Conservation (phyloP, 768 basidiomycete species). For the Rhodocollybia butyracea region DNA sequence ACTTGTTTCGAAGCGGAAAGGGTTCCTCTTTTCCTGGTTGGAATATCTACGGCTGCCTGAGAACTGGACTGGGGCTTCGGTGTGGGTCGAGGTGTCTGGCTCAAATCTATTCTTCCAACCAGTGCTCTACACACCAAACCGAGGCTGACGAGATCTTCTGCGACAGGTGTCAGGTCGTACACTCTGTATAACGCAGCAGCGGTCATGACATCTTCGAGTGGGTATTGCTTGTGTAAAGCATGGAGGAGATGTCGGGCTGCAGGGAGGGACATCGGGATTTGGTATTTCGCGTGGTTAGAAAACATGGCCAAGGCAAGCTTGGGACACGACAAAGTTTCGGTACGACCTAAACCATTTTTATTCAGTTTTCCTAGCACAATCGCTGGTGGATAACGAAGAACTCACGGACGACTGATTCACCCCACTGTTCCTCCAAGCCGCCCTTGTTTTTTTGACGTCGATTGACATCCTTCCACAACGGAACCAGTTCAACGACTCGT, state of each 20-base stretch:
- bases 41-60: neutral
- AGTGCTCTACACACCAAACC: slow-evolving; percentile 41
- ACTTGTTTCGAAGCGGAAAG: neutral
- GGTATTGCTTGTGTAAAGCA: slow-evolving; percentile 30
- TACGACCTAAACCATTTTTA: slow-evolving; percentile 31
- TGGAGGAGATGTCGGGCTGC: slow-evolving; percentile 42
- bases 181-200: slow-evolving; percentile 37
- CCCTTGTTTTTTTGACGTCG: slow-evolving; percentile 12
- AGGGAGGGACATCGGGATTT: slow-evolving; percentile 32
- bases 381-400: slow-evolving; percentile 8
- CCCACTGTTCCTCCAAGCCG: slow-evolving; percentile 24
- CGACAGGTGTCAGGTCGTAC: slow-evolving; percentile 38
- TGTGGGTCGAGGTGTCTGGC: neutral
- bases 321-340: slow-evolving; percentile 37
- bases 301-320: slow-evolving; percentile 41
- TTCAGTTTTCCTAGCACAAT: neutral
- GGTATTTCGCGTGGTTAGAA: slow-evolving; percentile 42
- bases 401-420: slow-evolving; percentile 36
- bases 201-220: slow-evolving; percentile 31
- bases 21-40: neutral
- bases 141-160: slow-evolving; percentile 36
- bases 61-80: neutral
- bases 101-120: slow-evolving; percentile 21
- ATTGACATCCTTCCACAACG: slow-evolving; percentile 34
- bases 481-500: slow-evolving; percentile 27